phyloP scores from a whole-genome alignment of 495 filamentous ascomycete species.

The Lichina pygmaea region DNA sequence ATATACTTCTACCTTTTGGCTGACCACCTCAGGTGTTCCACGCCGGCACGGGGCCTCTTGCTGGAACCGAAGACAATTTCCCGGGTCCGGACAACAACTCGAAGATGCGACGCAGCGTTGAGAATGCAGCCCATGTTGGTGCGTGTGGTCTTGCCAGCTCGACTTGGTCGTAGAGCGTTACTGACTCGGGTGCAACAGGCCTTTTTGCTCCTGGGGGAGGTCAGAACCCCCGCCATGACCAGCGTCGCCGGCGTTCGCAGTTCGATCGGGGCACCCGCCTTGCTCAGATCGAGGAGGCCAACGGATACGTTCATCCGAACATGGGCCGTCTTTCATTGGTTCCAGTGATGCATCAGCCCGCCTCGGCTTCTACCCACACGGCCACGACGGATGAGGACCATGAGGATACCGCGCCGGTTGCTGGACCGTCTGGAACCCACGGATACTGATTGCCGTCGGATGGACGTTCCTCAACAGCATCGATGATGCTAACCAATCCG shows the following conservation, averaged over 20 bases:
- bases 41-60: constrained; percentile 16
- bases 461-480: too few relatives aligned
- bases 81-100: constrained; percentile 56
- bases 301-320: constrained; percentile 11
- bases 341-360: too few relatives aligned
- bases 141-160: constrained; percentile 12
- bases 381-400: too few relatives aligned
- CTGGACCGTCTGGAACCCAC: too few relatives aligned
- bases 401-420: too few relatives aligned
- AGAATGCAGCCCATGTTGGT: constrained; percentile 72
- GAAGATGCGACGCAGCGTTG: constrained; percentile 60
- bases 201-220: constrained; percentile 46
- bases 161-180: neutral
- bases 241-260: constrained; percentile 49
- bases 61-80: constrained; percentile 39
- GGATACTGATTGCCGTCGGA: too few relatives aligned
- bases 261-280: constrained; percentile 45
- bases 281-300: constrained; percentile 29
- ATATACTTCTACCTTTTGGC: too few relatives aligned
- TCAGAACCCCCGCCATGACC: constrained; percentile 46
- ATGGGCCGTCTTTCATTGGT: neutral
- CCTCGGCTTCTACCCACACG: too few relatives aligned
- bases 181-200: constrained; percentile 15
- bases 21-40: constrained; percentile 17
- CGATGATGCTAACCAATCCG: too few relatives aligned